Percentiles rank a stretch among this genome's conserved stretches.
These are phyloP conservation scores for Musa itinerans DNA, from an alignment of 176 grass and related monocot species.

Conservation along the genomic window DNA sequence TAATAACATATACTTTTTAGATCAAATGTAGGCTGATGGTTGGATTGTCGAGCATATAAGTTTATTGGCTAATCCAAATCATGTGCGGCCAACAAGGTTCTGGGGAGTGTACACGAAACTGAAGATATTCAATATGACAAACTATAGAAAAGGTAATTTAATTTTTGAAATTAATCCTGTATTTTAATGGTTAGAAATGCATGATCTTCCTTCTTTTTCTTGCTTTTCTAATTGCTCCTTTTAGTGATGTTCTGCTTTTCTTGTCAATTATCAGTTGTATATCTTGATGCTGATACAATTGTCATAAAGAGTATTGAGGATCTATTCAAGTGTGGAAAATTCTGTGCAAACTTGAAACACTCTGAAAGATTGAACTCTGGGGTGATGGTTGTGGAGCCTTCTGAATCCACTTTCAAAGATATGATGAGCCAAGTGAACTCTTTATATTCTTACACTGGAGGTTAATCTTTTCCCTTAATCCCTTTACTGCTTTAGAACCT, in stretches of 20 bases:
- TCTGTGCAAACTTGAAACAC: slow-evolving; percentile 94
- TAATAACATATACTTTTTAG: slow-evolving; percentile 4
- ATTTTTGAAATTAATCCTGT: background rate
- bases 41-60: slow-evolving; percentile 70
- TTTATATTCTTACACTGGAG: slow-evolving; percentile 91
- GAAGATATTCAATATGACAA: slow-evolving; percentile 90
- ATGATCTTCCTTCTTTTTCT: background rate
- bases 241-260: slow-evolving; percentile 1
- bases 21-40: slow-evolving; percentile 69
- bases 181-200: background rate
- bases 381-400: slow-evolving; percentile 95
- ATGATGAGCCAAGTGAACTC: slow-evolving; percentile 72
- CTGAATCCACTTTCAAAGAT: slow-evolving; percentile 65
- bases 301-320: slow-evolving; percentile 89
- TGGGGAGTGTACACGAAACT: slow-evolving; percentile 96
- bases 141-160: slow-evolving; percentile 62
- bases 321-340: slow-evolving; percentile 82
- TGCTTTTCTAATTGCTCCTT: background rate
- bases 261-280: slow-evolving; percentile 53
- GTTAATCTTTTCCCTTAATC: slow-evolving; percentile 26
- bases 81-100: slow-evolving; percentile 69
- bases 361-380: slow-evolving; percentile 98
- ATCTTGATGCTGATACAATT: slow-evolving; percentile 88
- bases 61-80: slow-evolving; percentile 81
- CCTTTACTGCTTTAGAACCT: background rate